A percentile compares a stretch with the other conserved stretches of the same genome.
These are phyloP conservation scores for Pseudodiploospora longispora DNA, from an alignment of 2,329 filamentous ascomycete genomes.

Conservation along the genomic window DNA sequence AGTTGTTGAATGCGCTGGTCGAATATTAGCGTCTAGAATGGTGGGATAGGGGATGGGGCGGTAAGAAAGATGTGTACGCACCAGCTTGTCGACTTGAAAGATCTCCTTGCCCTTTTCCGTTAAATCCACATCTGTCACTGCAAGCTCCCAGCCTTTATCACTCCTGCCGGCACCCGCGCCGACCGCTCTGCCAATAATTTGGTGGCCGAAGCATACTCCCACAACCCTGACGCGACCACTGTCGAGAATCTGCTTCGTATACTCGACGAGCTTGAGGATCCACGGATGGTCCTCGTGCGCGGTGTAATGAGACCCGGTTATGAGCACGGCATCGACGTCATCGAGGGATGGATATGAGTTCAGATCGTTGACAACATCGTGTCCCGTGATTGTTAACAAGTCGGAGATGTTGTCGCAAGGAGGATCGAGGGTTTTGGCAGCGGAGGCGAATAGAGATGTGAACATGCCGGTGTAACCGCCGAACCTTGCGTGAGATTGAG, in stretches of 20 bases:
- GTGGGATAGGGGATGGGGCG: background rate
- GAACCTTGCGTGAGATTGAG: slow-evolving; percentile 55
- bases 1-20: slow-evolving; percentile 35
- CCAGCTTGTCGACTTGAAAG: slow-evolving; percentile 28
- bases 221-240: slow-evolving; percentile 52
- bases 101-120: slow-evolving; percentile 31
- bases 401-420: slow-evolving; percentile 32
- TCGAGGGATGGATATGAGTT: slow-evolving; percentile 64
- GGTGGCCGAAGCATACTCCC: slow-evolving; percentile 41
- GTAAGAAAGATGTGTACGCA: slow-evolving; percentile 5
- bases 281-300: slow-evolving; percentile 35
- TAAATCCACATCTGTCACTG: slow-evolving; percentile 32
- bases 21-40: slow-evolving; percentile 2
- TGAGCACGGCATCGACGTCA: slow-evolving; percentile 71
- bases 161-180: slow-evolving; percentile 29
- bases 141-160: slow-evolving; percentile 36
- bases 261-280: slow-evolving; percentile 35
- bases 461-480: slow-evolving; percentile 68
- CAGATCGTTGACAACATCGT: slow-evolving; percentile 60
- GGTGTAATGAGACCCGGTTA: slow-evolving; percentile 63
- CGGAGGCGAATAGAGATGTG: slow-evolving; percentile 46
- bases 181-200: slow-evolving; percentile 37
- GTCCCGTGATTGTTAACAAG: slow-evolving; percentile 52
- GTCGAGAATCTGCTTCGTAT: slow-evolving; percentile 23
- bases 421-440: slow-evolving; percentile 38